Percentiles rank a stretch among this genome's conserved stretches.
These are phyloP conservation scores for Thamnidium elegans DNA, from an alignment of 192 early-diverging fungal species.

Conservation along the genomic window DNA sequence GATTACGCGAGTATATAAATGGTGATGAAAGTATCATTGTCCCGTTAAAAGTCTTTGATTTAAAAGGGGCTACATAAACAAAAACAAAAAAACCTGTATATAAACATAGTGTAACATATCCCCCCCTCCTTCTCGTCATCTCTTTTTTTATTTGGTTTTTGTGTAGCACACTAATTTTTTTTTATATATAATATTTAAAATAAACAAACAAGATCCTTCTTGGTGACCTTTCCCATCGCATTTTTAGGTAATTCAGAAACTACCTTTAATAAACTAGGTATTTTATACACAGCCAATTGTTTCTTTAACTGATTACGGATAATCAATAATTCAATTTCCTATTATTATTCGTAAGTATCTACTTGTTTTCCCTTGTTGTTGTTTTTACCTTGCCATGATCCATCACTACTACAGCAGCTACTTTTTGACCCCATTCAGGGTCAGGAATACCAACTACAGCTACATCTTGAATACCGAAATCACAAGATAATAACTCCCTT, in stretches of 20 bases:
- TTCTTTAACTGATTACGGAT: constrained; percentile 43
- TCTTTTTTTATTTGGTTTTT: background rate
- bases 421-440: constrained; percentile 74
- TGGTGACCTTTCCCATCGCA: constrained; percentile 88
- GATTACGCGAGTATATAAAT: constrained; percentile 9
- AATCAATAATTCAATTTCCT: constrained; percentile 20
- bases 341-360: constrained; percentile 4
- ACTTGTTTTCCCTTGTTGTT: constrained; percentile 3
- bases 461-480: constrained; percentile 61
- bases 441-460: constrained; percentile 72
- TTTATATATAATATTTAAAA: constrained; percentile 36
- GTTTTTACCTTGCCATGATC: constrained; percentile 22
- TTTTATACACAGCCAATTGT: constrained; percentile 73
- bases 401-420: constrained; percentile 65
- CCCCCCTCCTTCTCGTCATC: background rate
- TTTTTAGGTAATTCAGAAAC: constrained; percentile 72
- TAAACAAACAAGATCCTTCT: constrained; percentile 63
- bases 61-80: background rate
- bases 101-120: background rate
- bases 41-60: constrained; percentile 14
- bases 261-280: constrained; percentile 54
- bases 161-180: background rate
- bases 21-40: constrained; percentile 18
- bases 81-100: background rate
- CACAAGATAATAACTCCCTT: constrained; percentile 63